A percentile compares a stretch with the other conserved stretches of the same genome.
Conservation (phyloP, 176 grass and related monocot genomes). For the Ensete glaucum region DNA sequence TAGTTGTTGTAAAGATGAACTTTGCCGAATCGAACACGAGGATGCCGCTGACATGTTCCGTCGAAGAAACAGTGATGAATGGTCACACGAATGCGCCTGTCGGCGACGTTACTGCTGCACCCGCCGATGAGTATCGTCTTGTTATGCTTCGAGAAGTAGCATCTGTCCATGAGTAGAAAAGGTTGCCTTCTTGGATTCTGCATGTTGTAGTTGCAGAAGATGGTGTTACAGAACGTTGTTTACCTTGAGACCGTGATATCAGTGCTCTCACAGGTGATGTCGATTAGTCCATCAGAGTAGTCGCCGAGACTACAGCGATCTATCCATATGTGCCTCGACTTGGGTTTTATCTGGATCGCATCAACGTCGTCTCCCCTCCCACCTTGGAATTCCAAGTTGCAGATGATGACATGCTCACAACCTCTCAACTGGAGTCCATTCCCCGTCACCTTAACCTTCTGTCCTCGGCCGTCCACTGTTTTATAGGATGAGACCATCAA, state of each 20-base stretch:
- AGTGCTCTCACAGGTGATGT: constrained; percentile 73
- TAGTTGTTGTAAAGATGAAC: constrained; percentile 93
- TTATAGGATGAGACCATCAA: constrained; percentile 55
- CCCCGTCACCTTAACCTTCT: constrained; percentile 35
- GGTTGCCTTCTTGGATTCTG: too few species aligned
- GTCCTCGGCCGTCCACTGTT: constrained; percentile 64
- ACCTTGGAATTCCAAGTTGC: constrained; percentile 54
- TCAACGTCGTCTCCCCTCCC: constrained; percentile 68
- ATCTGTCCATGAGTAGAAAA: constrained; percentile 7
- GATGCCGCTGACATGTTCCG: constrained; percentile 70
- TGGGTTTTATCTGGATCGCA: constrained; percentile 78
- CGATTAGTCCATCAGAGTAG: constrained; percentile 63
- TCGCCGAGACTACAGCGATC: constrained; percentile 62
- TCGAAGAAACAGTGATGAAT: constrained; percentile 94
- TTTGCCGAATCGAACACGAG: constrained; percentile 75
- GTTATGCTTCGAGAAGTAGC: constrained; percentile 65
- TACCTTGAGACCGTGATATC: constrained; percentile 70
- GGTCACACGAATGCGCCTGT: constrained; percentile 56
- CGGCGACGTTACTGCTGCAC: constrained; percentile 34
- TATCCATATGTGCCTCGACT: constrained; percentile 71
- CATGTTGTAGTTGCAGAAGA: too few species aligned
- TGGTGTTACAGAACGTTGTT: background rate
- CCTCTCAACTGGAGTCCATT: constrained; percentile 40
- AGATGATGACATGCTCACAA: constrained; percentile 75
- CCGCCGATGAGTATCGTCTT: constrained; percentile 67